Percentiles rank a stretch among this genome's conserved stretches.
These are phyloP conservation scores for Alternaria gansuensis DNA, from an alignment of 2,329 filamentous ascomycete species.

Conservation along the genomic window DNA sequence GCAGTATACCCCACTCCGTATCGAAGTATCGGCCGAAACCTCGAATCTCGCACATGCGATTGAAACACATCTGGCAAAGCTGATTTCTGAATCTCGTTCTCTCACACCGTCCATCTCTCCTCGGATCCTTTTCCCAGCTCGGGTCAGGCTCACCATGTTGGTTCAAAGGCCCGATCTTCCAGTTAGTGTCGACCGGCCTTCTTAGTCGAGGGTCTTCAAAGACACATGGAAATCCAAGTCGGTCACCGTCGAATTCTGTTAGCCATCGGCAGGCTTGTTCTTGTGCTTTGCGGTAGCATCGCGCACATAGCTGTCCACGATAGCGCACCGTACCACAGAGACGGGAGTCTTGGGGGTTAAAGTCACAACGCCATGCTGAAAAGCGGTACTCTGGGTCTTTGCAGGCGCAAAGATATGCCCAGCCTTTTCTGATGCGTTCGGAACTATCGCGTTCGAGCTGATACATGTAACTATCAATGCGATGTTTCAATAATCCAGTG, in stretches of 20 bases:
- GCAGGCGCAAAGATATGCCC: constrained; percentile 33
- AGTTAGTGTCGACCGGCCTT: constrained; percentile 28
- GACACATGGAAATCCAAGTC: constrained; percentile 35
- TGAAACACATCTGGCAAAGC: constrained; percentile 37
- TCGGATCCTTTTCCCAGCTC: constrained; percentile 37
- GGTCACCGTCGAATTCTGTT: constrained; percentile 33
- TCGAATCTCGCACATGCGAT: constrained; percentile 37
- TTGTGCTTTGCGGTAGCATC: constrained; percentile 33
- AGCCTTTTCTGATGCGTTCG: constrained; percentile 34
- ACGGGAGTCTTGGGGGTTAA: constrained; percentile 34
- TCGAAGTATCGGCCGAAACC: constrained; percentile 38
- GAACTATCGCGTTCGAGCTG: constrained; percentile 32
- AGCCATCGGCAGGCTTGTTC: constrained; percentile 35
- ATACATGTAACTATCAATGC: constrained; percentile 31
- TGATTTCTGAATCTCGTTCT: constrained; percentile 29
- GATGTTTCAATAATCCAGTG: constrained; percentile 19
- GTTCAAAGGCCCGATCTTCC: constrained; percentile 34
- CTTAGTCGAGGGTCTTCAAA: constrained; percentile 31
- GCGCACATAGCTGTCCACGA: constrained; percentile 35
- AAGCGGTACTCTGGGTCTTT: constrained; percentile 35
- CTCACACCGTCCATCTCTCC: constrained; percentile 32
- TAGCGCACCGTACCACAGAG: constrained; percentile 33
- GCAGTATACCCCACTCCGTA: constrained; percentile 32
- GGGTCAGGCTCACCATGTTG: constrained; percentile 28
- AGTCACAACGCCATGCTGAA: constrained; percentile 30